phyloP scores from a whole-genome alignment of 2,329 filamentous ascomycete genomes.

The Paraconiothyrium sp. region DNA sequence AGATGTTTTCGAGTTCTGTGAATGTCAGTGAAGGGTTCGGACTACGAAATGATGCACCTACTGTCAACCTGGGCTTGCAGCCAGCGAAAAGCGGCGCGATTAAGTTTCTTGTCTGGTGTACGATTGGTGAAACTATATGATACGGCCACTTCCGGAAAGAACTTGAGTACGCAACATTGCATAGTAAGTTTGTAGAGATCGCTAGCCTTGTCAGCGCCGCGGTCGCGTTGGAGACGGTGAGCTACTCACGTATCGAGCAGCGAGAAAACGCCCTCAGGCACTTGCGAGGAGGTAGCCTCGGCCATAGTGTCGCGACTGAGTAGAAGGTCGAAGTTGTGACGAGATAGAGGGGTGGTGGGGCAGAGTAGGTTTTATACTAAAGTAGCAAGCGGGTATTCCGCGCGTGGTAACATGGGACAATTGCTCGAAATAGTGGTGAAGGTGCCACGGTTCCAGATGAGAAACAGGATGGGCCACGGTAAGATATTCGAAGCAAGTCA shows the following conservation, averaged over 20 bases:
- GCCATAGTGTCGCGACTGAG: conserved; percentile 31
- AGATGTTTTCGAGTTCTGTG: conserved; percentile 81
- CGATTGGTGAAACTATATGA: conserved; percentile 96
- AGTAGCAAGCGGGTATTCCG: conserved; percentile 3
- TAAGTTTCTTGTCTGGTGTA: conserved; percentile 92
- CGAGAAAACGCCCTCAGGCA: conserved; percentile 54
- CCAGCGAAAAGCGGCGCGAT: conserved; percentile 84
- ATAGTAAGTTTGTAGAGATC: conserved; percentile 97
- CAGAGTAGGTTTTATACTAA: conserved; percentile 14
- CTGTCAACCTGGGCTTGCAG: conserved; percentile 83
- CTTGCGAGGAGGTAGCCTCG: conserved; percentile 18
- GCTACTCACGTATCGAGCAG: conserved; percentile 56
- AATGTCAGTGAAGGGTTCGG: conserved; percentile 18
- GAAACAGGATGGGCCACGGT: not conserved
- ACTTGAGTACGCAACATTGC: conserved; percentile 89
- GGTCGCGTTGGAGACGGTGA: not conserved
- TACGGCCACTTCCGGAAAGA: conserved; percentile 82
- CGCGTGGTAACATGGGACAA: conserved; percentile 3
- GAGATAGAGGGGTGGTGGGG: conserved; percentile 43
- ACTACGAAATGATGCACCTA: conserved; percentile 44
- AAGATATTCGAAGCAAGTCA: not conserved
- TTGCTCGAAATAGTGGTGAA: not conserved
- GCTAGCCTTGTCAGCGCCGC: conserved; percentile 24
- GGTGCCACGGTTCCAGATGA: not conserved
- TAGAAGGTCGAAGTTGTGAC: conserved; percentile 7